phyloP scores from a whole-genome alignment of 768 basidiomycete genomes.

The Cubamyces sp. region DNA sequence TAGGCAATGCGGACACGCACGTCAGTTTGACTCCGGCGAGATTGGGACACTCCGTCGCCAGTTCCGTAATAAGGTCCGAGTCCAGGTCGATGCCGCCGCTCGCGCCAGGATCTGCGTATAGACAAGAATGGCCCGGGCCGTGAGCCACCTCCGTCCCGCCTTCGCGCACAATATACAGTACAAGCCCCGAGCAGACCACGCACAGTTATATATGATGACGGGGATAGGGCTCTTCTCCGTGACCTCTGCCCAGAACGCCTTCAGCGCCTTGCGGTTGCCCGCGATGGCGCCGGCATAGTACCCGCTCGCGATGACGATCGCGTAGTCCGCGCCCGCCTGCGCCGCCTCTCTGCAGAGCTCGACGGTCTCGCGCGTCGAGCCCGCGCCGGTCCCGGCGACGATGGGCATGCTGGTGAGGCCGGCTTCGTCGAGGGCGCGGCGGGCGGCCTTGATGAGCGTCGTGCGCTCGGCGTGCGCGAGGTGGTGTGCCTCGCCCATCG shows the following conservation, averaged over 20 bases:
- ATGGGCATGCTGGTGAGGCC: constrained; percentile 64
- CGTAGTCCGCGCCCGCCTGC: constrained; percentile 82
- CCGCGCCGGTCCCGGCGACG: constrained; percentile 82
- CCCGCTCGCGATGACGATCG: constrained; percentile 84
- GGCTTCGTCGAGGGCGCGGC: constrained; percentile 70
- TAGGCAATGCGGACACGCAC: constrained; percentile 27
- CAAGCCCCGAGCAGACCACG: constrained; percentile 29
- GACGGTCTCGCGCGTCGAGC: constrained; percentile 83
- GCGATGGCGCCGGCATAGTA: constrained; percentile 83
- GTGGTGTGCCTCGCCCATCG: constrained; percentile 56
- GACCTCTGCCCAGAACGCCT: constrained; percentile 79
- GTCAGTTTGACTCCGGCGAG: constrained; percentile 89
- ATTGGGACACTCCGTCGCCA: constrained; percentile 78
- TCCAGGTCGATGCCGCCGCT: constrained; percentile 90
- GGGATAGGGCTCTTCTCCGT: constrained; percentile 82
- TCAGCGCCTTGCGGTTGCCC: constrained; percentile 65
- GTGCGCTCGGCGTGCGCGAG: constrained; percentile 44
- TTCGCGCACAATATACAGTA: neutral
- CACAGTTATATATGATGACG: constrained; percentile 88
- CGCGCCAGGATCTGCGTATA: constrained; percentile 73
- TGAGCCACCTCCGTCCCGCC: too few relatives aligned
- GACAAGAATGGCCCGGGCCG: constrained; percentile 6
- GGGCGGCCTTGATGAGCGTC: constrained; percentile 40
- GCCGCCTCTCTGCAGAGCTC: constrained; percentile 77
- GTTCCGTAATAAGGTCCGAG: constrained; percentile 82